Conservation (phyloP, 2,329 filamentous ascomycete genomes). For the Fusarium papillatum region DNA sequence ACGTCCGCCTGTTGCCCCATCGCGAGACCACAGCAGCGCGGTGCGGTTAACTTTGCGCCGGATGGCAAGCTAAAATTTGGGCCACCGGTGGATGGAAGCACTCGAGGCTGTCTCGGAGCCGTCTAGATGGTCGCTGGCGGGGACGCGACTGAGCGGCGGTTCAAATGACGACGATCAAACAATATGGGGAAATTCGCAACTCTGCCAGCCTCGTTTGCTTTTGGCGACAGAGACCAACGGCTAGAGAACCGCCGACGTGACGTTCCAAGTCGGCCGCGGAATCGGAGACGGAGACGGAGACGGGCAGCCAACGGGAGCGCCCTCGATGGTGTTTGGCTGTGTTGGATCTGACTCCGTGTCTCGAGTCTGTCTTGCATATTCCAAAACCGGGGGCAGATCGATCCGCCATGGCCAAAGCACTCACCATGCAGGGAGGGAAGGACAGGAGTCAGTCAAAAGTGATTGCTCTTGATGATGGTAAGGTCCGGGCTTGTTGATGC, state of each 20-base stretch:
- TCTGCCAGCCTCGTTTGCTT: conserved; percentile 22
- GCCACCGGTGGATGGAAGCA: conserved; percentile 27
- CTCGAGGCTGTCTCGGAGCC: conserved; percentile 31
- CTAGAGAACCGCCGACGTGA: not conserved
- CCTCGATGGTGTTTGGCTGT: not conserved
- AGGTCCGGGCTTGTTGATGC: conserved; percentile 24
- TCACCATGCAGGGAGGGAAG: not conserved
- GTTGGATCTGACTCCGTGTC: conserved; percentile 2
- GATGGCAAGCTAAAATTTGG: conserved; percentile 35
- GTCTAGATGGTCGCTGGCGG: conserved; percentile 35
- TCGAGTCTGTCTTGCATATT: conserved; percentile 11
- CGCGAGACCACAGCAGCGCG: conserved; percentile 28
- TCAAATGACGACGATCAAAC: conserved; percentile 35
- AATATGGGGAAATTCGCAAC: conserved; percentile 23
- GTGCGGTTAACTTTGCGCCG: conserved; percentile 28
- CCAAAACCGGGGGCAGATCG: conserved; percentile 4
- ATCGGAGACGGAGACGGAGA: not conserved
- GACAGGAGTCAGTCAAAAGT: conserved; percentile 9
- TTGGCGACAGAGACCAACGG: conserved; percentile 10
- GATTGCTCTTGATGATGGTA: conserved; percentile 12
- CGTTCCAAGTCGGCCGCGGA: not conserved
- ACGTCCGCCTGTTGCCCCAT: conserved; percentile 35
- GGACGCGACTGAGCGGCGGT: conserved; percentile 12
- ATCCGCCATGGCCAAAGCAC: conserved; percentile 17
- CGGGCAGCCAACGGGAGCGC: conserved; percentile 2